phyloP scores from a whole-genome alignment of 306 rosid species.

The Inga laurina region DNA sequence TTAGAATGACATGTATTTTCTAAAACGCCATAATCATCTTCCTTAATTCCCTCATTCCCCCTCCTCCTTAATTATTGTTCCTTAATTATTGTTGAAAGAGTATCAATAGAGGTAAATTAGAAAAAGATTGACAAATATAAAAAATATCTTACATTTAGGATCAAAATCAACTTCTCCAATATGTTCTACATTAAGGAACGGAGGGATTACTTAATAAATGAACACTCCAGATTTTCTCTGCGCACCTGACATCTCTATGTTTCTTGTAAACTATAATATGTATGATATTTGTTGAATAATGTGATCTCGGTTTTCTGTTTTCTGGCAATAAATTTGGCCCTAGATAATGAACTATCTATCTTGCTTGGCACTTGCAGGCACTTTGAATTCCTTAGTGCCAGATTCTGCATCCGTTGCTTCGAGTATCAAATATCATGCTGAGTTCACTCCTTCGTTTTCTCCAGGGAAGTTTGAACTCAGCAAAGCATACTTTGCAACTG shows the following conservation, averaged over 20 bases:
- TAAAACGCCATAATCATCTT: too few relatives aligned
- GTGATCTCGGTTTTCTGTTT: neutral
- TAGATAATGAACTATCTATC: neutral
- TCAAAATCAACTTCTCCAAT: too few relatives aligned
- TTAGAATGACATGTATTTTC: too few relatives aligned
- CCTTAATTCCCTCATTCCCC: too few relatives aligned
- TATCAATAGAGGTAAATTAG: too few relatives aligned
- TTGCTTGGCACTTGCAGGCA: constrained; percentile 34
- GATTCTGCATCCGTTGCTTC: constrained; percentile 76
- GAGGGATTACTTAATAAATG: neutral
- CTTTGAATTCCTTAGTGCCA: constrained; percentile 44
- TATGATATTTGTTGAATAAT: neutral
- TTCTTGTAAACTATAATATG: neutral
- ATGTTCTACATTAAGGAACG: too few relatives aligned
- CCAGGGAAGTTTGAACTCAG: constrained; percentile 68
- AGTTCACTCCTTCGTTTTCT: constrained; percentile 82
- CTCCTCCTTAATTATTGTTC: too few relatives aligned
- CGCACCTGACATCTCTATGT: neutral
- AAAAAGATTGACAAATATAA: too few relatives aligned
- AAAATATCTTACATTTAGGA: too few relatives aligned
- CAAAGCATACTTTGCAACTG: constrained; percentile 85
- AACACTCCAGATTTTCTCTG: neutral
- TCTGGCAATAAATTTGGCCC: neutral
- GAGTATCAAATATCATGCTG: constrained; percentile 89
- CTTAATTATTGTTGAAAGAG: too few relatives aligned